These are phyloP conservation scores for Didymellaceae sp. DNA, from an alignment of 2,329 filamentous ascomycete genomes.

Conservation along the genomic window DNA sequence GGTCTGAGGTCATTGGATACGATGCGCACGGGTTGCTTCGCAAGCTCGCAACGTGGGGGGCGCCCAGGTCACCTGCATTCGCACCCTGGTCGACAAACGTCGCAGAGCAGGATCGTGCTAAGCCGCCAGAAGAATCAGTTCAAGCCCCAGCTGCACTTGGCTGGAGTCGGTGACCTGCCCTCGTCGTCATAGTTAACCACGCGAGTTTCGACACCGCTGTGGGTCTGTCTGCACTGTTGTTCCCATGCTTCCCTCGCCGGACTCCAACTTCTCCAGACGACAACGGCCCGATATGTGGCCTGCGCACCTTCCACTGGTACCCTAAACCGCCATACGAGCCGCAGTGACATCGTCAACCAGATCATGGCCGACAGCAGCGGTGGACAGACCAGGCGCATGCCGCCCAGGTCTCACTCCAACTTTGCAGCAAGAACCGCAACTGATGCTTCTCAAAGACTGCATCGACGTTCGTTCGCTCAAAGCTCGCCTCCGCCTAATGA, in stretches of 20 bases:
- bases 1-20: slow-evolving; percentile 10
- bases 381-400: slow-evolving; percentile 35
- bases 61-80: slow-evolving; percentile 9
- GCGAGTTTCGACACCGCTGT: neutral
- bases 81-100: slow-evolving; percentile 20
- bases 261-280: neutral
- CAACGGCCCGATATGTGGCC: slow-evolving; percentile 13
- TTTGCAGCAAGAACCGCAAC: slow-evolving; percentile 55
- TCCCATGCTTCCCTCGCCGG: slow-evolving; percentile 4
- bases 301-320: slow-evolving; percentile 21
- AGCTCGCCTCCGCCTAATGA: slow-evolving; percentile 38
- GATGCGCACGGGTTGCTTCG: slow-evolving; percentile 2
- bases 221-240: neutral
- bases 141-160: slow-evolving; percentile 17
- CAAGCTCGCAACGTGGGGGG: slow-evolving; percentile 4
- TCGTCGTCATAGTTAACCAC: slow-evolving; percentile 23
- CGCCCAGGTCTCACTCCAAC: slow-evolving; percentile 47
- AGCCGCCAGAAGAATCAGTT: slow-evolving; percentile 21
- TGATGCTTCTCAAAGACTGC: slow-evolving; percentile 54
- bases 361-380: slow-evolving; percentile 37
- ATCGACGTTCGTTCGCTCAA: slow-evolving; percentile 47
- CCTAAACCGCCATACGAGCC: slow-evolving; percentile 21
- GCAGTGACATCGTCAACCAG: slow-evolving; percentile 12
- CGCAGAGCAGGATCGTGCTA: slow-evolving; percentile 17
- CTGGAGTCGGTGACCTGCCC: slow-evolving; percentile 13